phyloP scores from a whole-genome alignment of 1,139 yeast species.

The Geotrichum europaeum region DNA sequence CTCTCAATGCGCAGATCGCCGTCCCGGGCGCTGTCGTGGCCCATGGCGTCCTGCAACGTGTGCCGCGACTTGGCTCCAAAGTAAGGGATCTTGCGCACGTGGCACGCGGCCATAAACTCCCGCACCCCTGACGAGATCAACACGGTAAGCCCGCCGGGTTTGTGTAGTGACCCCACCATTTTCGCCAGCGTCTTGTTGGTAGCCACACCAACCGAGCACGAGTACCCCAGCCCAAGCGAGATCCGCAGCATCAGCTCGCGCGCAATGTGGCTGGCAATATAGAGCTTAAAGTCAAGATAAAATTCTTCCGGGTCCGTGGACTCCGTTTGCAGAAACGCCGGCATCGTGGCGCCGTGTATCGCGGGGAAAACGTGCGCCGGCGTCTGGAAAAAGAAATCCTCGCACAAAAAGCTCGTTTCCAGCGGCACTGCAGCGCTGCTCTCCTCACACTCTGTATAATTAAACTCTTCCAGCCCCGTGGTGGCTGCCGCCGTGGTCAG shows the following conservation, averaged over 20 bases:
- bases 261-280: slow-evolving; percentile 33
- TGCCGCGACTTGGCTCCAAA: slow-evolving; percentile 24
- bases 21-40: not conserved
- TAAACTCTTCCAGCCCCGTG: slow-evolving; percentile 19
- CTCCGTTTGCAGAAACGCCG: slow-evolving; percentile 7
- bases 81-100: slow-evolving; percentile 29
- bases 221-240: slow-evolving; percentile 28
- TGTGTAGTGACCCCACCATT: slow-evolving; percentile 31
- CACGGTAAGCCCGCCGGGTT: slow-evolving; percentile 33
- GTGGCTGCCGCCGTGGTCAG: slow-evolving; percentile 2
- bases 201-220: slow-evolving; percentile 35
- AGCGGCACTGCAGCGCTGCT: not conserved
- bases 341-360: slow-evolving; percentile 14
- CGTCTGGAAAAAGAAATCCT: slow-evolving; percentile 29
- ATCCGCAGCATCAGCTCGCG: slow-evolving; percentile 28
- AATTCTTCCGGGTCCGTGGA: slow-evolving; percentile 9
- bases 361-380: slow-evolving; percentile 29
- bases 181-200: slow-evolving; percentile 32
- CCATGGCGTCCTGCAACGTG: not conserved
- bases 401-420: slow-evolving; percentile 21
- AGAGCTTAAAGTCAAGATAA: slow-evolving; percentile 18
- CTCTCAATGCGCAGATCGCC: slow-evolving; percentile 4
- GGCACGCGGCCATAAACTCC: slow-evolving; percentile 24
- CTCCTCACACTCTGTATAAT: slow-evolving; percentile 21
- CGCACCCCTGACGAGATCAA: slow-evolving; percentile 27